These are phyloP conservation scores for Esteya vermicola DNA, from an alignment of 2,329 filamentous ascomycete genomes.

Conservation along the genomic window DNA sequence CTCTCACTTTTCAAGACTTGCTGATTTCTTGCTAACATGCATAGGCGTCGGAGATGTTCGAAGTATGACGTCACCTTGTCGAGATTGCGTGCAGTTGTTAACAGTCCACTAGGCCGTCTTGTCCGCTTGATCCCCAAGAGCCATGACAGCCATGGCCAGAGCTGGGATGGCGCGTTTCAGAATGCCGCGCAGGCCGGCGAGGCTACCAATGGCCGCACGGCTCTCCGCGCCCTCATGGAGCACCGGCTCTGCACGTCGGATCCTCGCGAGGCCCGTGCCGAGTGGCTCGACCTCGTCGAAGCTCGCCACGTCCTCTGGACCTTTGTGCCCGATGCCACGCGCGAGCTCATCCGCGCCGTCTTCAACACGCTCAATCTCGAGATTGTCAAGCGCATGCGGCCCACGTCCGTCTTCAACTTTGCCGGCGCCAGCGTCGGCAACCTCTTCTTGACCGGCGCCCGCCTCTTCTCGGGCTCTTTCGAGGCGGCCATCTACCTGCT, in stretches of 20 bases:
- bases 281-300: constrained; percentile 86
- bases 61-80: constrained; percentile 29
- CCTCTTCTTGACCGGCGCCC: constrained; percentile 68
- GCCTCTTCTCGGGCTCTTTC: constrained; percentile 83
- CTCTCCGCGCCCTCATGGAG: constrained; percentile 77
- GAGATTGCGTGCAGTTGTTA: background rate
- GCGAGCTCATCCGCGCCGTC: constrained; percentile 63
- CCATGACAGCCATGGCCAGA: constrained; percentile 16
- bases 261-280: constrained; percentile 46
- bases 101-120: constrained; percentile 49
- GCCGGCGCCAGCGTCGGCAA: constrained; percentile 65
- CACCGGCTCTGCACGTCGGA: constrained; percentile 55
- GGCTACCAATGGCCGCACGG: constrained; percentile 49
- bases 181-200: background rate
- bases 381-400: constrained; percentile 61
- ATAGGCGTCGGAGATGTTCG: constrained; percentile 52
- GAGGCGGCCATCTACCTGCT: constrained; percentile 87
- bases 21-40: background rate
- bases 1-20: background rate
- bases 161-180: background rate
- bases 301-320: constrained; percentile 66
- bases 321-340: constrained; percentile 54
- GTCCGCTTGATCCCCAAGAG: constrained; percentile 72
- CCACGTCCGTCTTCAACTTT: constrained; percentile 64
- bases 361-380: constrained; percentile 66